phyloP scores from a whole-genome alignment of 106 monocot genomes.

The Platanthera zijinensis region DNA sequence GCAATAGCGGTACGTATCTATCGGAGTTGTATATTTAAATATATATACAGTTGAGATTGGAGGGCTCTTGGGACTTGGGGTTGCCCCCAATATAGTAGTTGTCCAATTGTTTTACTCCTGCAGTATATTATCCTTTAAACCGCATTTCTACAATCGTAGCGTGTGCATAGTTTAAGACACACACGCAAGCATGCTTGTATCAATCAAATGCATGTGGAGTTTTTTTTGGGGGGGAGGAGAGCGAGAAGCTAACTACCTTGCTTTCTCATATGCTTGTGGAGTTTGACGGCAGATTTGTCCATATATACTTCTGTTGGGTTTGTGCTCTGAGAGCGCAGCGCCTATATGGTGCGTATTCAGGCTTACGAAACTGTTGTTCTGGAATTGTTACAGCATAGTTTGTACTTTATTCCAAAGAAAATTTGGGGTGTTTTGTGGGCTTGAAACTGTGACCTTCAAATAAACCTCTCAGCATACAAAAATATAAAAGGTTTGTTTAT shows the following conservation, averaged over 20 bases:
- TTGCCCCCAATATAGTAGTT: not conserved
- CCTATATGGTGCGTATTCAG: not conserved
- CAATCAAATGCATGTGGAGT: not conserved
- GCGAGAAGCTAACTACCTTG: too few species aligned
- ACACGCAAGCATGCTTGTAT: not conserved
- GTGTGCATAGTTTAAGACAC: not conserved
- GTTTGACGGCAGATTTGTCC: not conserved
- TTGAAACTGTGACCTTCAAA: too few species aligned
- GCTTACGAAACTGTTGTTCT: not conserved
- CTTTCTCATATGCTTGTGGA: not conserved
- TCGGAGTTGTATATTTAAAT: not conserved
- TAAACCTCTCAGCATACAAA: too few species aligned
- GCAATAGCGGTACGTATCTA: conserved; percentile 6
- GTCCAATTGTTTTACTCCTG: not conserved
- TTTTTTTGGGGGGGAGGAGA: not conserved
- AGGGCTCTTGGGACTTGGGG: not conserved
- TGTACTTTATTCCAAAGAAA: too few species aligned
- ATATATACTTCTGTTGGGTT: not conserved
- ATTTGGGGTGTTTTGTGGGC: too few species aligned
- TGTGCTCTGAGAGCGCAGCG: not conserved
- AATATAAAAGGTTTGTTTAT: too few species aligned
- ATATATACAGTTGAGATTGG: not conserved
- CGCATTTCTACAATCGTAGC: not conserved
- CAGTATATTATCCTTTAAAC: not conserved
- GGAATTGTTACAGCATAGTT: not conserved